A percentile compares a stretch with the other conserved stretches of the same genome.
phyloP scores from a whole-genome alignment of 192 early-diverging fungal species.

The Lunasporangiospora selenospora region DNA sequence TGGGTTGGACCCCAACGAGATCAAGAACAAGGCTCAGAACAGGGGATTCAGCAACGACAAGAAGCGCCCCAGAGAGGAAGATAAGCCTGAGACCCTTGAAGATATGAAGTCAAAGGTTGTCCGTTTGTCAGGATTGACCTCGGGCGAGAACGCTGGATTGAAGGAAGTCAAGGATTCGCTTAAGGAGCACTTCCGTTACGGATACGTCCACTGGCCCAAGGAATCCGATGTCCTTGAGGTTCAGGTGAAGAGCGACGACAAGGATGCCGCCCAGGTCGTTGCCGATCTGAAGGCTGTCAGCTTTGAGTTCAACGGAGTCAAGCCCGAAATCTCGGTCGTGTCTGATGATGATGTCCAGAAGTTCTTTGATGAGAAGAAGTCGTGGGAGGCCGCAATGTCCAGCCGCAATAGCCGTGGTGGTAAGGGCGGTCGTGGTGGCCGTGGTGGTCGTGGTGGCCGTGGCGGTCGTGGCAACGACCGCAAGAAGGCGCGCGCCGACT shows the following conservation, averaged over 20 bases:
- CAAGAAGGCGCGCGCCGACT: slow-evolving; percentile 38
- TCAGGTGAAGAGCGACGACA: slow-evolving; percentile 29
- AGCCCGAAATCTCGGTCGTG: slow-evolving; percentile 35
- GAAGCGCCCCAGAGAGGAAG: slow-evolving; percentile 41
- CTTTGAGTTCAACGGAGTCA: slow-evolving; percentile 35
- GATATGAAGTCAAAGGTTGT: slow-evolving; percentile 46
- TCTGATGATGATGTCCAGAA: slow-evolving; percentile 21
- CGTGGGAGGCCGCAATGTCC: slow-evolving; percentile 18
- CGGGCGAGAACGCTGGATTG: slow-evolving; percentile 17
- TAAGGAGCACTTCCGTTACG: slow-evolving; percentile 38
- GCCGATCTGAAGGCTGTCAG: slow-evolving; percentile 14
- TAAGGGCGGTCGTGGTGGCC: slow-evolving; percentile 25
- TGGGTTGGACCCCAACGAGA: slow-evolving; percentile 47
- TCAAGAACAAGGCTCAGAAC: slow-evolving; percentile 19
- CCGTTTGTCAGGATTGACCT: slow-evolving; percentile 20
- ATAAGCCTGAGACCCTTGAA: slow-evolving; percentile 27
- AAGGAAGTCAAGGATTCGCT: slow-evolving; percentile 29
- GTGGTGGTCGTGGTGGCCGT: slow-evolving; percentile 34
- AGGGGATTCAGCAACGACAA: slow-evolving; percentile 36
- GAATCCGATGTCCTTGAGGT: slow-evolving; percentile 21
- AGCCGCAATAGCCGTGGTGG: slow-evolving; percentile 19
- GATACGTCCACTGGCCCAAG: slow-evolving; percentile 40
- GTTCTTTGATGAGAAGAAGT: slow-evolving; percentile 44
- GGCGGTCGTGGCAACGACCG: slow-evolving; percentile 29
- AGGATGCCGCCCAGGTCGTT: slow-evolving; percentile 22